Conservation (phyloP, 169 alveolate species). For the Plasmodium adleri region DNA sequence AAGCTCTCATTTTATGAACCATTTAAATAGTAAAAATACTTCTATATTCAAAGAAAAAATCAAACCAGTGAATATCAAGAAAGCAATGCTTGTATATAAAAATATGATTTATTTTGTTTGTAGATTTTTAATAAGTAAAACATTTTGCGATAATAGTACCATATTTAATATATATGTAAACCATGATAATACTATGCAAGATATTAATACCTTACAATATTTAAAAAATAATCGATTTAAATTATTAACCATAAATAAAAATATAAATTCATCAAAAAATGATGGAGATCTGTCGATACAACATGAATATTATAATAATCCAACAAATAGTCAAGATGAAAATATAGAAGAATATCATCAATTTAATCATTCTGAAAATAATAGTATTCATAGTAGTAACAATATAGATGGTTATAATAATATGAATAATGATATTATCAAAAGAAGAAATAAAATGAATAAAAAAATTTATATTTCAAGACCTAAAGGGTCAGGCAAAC, state of each 20-base stretch:
- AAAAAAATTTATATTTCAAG: slow-evolving; percentile 20
- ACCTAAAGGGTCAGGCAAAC: not conserved
- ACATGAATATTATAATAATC: no score
- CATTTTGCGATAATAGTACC: slow-evolving; percentile 73
- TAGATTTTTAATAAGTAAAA: slow-evolving; percentile 72
- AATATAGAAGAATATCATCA: no score
- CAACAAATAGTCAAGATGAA: no score
- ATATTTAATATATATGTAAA: slow-evolving; percentile 51
- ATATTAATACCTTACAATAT: slow-evolving; percentile 2
- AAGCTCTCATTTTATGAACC: not conserved
- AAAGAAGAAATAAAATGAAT: not conserved
- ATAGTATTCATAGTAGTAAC: not conserved
- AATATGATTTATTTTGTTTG: slow-evolving; percentile 71
- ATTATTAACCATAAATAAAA: slow-evolving; percentile 8
- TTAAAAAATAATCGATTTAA: slow-evolving; percentile 49
- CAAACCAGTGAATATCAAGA: slow-evolving; percentile 3
- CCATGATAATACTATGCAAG: slow-evolving; percentile 11
- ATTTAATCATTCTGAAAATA: not conserved
- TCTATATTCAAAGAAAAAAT: not conserved
- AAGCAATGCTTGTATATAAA: slow-evolving; percentile 41
- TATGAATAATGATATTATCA: not conserved
- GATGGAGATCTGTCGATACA: no score
- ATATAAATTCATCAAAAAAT: no score
- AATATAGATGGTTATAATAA: not conserved
- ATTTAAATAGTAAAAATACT: not conserved